Percentiles rank a stretch among this genome's conserved stretches.
These are phyloP conservation scores for Cladosporium oxysporum DNA, from an alignment of 2,329 filamentous ascomycete species.

Conservation along the genomic window DNA sequence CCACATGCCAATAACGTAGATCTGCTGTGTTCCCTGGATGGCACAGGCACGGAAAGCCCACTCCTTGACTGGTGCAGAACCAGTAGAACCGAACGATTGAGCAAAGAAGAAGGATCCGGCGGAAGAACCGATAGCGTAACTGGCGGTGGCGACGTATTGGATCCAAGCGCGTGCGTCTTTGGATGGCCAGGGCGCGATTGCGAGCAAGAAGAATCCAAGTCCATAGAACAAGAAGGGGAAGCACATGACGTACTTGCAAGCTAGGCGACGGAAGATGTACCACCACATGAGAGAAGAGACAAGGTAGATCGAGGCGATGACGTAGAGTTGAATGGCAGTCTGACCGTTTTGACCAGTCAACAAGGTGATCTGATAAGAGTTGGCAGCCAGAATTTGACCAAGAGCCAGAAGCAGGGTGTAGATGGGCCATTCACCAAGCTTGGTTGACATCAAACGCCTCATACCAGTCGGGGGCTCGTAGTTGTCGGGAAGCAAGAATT, in stretches of 20 bases:
- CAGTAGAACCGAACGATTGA: constrained; percentile 58
- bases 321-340: constrained; percentile 60
- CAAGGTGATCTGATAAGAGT: constrained; percentile 69
- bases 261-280: constrained; percentile 60
- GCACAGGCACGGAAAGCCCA: constrained; percentile 69
- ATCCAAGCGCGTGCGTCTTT: constrained; percentile 53
- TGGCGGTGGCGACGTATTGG: constrained; percentile 61
- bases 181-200: constrained; percentile 58
- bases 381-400: constrained; percentile 64
- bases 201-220: constrained; percentile 63
- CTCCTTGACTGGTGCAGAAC: constrained; percentile 60
- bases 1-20: constrained; percentile 66
- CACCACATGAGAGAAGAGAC: constrained; percentile 63
- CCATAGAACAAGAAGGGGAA: constrained; percentile 65
- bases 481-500: constrained; percentile 58
- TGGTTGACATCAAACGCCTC: constrained; percentile 56
- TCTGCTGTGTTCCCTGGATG: constrained; percentile 67
- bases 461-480: constrained; percentile 60
- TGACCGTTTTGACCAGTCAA: constrained; percentile 64
- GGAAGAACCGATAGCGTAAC: constrained; percentile 64
- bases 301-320: constrained; percentile 61
- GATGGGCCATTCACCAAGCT: constrained; percentile 60
- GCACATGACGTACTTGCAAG: constrained; percentile 60
- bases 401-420: constrained; percentile 64
- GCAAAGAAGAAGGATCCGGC: constrained; percentile 67